phyloP scores from a whole-genome alignment of 75 land plant genomes.

The Sequoia sempervirens region DNA sequence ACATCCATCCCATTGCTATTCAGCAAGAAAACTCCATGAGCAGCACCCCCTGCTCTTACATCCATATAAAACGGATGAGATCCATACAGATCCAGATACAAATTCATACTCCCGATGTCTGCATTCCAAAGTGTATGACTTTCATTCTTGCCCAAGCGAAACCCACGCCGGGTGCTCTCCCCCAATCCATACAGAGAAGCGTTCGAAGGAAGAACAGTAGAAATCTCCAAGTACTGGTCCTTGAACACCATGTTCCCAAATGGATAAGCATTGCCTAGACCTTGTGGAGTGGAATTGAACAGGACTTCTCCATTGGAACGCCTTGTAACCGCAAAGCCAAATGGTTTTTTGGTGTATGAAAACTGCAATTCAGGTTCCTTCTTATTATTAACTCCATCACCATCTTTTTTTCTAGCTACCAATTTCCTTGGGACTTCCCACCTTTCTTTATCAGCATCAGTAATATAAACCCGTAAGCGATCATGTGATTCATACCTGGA shows the following conservation, averaged over 20 bases:
- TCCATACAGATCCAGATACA: slow-evolving; percentile 30
- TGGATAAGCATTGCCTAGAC: neutral
- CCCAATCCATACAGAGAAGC: slow-evolving; percentile 80
- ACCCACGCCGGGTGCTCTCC: slow-evolving; percentile 74
- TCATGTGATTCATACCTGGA: slow-evolving; percentile 40
- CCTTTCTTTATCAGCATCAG: slow-evolving; percentile 33
- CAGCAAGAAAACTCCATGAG: slow-evolving; percentile 75
- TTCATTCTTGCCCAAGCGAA: slow-evolving; percentile 41
- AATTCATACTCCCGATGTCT: slow-evolving; percentile 20
- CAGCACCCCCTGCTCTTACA: slow-evolving; percentile 44
- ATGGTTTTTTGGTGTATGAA: slow-evolving; percentile 59
- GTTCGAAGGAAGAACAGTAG: slow-evolving; percentile 48
- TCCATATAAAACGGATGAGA: slow-evolving; percentile 66
- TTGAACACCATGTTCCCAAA: slow-evolving; percentile 62
- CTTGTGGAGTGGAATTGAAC: slow-evolving; percentile 43
- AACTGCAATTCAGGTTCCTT: slow-evolving; percentile 37
- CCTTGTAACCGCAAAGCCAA: slow-evolving; percentile 62
- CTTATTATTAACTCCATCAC: neutral
- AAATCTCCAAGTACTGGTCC: slow-evolving; percentile 85
- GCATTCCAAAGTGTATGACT: slow-evolving; percentile 51
- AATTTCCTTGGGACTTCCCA: slow-evolving; percentile 54
- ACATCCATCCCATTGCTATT: slow-evolving; percentile 95
- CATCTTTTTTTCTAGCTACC: slow-evolving; percentile 19
- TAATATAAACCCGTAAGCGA: slow-evolving; percentile 40
- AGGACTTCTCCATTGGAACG: slow-evolving; percentile 53